These are phyloP conservation scores for Rhodomyrtus tomentosa DNA, from an alignment of 345 rosid genomes.

Conservation along the genomic window DNA sequence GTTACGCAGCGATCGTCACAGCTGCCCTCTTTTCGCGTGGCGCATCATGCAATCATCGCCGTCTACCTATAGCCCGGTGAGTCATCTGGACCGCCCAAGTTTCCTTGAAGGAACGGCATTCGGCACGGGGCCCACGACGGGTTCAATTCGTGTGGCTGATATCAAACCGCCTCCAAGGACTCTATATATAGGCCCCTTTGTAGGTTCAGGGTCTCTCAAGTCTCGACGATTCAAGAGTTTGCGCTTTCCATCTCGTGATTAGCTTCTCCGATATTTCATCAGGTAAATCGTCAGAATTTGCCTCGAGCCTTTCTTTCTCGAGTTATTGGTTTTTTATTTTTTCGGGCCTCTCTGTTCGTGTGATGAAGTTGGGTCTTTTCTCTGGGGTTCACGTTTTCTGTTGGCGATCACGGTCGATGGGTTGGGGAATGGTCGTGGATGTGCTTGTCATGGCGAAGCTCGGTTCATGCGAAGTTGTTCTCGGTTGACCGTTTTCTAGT, in stretches of 20 bases:
- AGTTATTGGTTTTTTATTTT: neutral
- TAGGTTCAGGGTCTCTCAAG: fast-evolving
- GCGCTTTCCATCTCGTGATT: neutral
- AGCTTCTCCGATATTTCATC: neutral
- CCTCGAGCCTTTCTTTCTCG: neutral
- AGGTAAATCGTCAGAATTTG: neutral
- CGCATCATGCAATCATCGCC: neutral
- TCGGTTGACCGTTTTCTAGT: neutral
- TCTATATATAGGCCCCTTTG: neutral
- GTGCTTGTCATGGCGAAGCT: neutral
- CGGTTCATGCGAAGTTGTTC: neutral
- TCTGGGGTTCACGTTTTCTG: neutral
- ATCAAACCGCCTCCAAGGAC: neutral
- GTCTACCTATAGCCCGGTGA: neutral
- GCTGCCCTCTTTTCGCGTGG: neutral
- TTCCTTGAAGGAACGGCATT: neutral
- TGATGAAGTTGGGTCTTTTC: neutral
- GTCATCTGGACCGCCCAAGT: neutral
- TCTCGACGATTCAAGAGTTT: neutral
- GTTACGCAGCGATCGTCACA: neutral
- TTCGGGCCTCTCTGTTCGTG: neutral
- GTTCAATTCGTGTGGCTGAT: neutral
- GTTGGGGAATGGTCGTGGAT: neutral
- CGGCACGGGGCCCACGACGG: neutral
- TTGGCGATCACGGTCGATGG: neutral